phyloP scores from a whole-genome alignment of 192 early-diverging fungal species.

The Chytriomyces confervae region DNA sequence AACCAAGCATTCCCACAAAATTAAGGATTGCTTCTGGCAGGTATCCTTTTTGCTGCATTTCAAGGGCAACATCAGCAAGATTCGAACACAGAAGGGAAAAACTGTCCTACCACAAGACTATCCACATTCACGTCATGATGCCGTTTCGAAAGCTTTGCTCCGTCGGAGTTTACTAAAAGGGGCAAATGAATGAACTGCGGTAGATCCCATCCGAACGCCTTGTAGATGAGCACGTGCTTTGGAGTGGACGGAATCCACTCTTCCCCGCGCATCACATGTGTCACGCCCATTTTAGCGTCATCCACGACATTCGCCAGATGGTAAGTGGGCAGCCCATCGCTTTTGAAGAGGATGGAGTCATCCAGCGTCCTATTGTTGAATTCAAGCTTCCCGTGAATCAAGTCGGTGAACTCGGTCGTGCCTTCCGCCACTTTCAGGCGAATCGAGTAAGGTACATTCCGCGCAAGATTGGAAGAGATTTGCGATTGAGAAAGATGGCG shows the following conservation, averaged over 20 bases:
- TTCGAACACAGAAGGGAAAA: background rate
- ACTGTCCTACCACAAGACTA: slow-evolving; percentile 58
- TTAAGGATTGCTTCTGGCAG: slow-evolving; percentile 85
- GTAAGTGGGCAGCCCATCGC: slow-evolving; percentile 92
- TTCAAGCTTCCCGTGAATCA: slow-evolving; percentile 75
- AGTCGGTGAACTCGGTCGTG: slow-evolving; percentile 65
- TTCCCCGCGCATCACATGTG: slow-evolving; percentile 91
- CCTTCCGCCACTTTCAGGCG: slow-evolving; percentile 75
- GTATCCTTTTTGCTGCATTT: slow-evolving; percentile 70
- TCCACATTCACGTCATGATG: slow-evolving; percentile 80
- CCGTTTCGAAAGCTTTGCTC: slow-evolving; percentile 89
- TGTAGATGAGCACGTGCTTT: slow-evolving; percentile 86
- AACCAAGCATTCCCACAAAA: slow-evolving; percentile 86
- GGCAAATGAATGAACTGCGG: slow-evolving; percentile 89
- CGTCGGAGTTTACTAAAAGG: slow-evolving; percentile 81
- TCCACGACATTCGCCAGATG: slow-evolving; percentile 96
- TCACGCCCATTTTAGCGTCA: slow-evolving; percentile 88
- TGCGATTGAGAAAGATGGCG: slow-evolving; percentile 68
- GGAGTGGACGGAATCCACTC: slow-evolving; percentile 96
- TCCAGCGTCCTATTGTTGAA: slow-evolving; percentile 78
- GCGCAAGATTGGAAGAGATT: slow-evolving; percentile 64
- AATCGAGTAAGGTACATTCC: slow-evolving; percentile 67
- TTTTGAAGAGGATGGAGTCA: slow-evolving; percentile 89
- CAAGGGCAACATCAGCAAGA: slow-evolving; percentile 2
- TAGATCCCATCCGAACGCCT: slow-evolving; percentile 76